Base-by-base conservation (phyloP, 352 stramenopile species). In the Phytophthora crassamura region DNA sequence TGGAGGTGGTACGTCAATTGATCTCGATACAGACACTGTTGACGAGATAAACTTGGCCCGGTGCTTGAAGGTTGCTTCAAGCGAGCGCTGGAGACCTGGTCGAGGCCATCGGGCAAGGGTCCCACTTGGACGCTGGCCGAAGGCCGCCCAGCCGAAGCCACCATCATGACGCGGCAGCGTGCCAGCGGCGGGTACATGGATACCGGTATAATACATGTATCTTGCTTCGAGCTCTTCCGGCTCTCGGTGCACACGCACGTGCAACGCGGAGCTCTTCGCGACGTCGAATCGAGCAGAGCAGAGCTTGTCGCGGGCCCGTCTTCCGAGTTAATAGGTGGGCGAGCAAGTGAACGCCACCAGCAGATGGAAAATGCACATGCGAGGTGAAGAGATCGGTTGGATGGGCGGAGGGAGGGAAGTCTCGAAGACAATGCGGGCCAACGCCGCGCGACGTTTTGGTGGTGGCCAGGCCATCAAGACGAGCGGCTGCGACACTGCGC, bases 201-300 rank as follows among this genome's bases (percentile, higher is more conserved):
- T 38, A 43, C 52, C 49, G 38, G 25, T 49, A n/a, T n/a, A n/a
- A n/a, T n/a, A n/a, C n/a, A n/a, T n/a, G n/a, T n/a, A n/a, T 4
- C 25, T 30, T 30, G 25, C 25, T 30, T 30, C 25, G 25, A 30
- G 25, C 36, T 33, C 15, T 25, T 33, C 54, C 53, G 54, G 61
- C 61, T 69, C 46, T 65, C 25, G 16, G 56, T 59, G 42, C 45
- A 55, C 47, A 57, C 55, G 55, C 62, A 28, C 36, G 47, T 39
- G 63, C 56, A 67, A 55, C 55, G 61, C 47, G 30, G 62, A 64
- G 62, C 46, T 70, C 48, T 60, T 66, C 48, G 60, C 60, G 52
- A 68, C 60, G 51, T 68, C 60, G 60, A 68, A 20, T 34, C 32
- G 55, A 54, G 49, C 35, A 30, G 25, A 30, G 5, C 25, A 30